Conservation (phyloP, 306 rosid genomes). For the Cicer cuneatum region DNA sequence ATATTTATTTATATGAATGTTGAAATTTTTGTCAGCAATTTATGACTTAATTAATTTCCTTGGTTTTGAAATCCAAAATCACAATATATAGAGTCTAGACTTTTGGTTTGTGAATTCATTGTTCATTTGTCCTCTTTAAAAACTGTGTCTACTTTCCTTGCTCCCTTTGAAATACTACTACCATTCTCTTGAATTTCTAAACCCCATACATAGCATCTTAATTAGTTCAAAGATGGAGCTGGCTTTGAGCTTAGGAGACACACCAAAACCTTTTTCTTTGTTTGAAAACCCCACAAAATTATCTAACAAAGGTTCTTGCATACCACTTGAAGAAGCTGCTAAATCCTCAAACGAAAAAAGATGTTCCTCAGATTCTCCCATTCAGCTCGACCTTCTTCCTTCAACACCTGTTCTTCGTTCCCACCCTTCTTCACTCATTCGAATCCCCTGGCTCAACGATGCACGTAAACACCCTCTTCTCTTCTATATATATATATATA, state of each 20-base stretch:
- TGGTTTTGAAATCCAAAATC: too few species aligned
- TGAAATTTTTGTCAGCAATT: too few species aligned
- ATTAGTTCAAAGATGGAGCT: constrained; percentile 60
- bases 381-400: constrained; percentile 90
- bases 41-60: too few species aligned
- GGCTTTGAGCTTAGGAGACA: constrained; percentile 80
- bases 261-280: constrained; percentile 58
- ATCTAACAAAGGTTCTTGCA: constrained; percentile 51
- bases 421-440: constrained; percentile 53
- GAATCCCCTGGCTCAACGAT: constrained; percentile 81
- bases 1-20: too few species aligned
- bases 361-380: constrained; percentile 69
- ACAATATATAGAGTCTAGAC: too few species aligned
- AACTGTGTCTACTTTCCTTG: not conserved
- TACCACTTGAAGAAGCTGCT: constrained; percentile 43
- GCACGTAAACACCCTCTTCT: constrained; percentile 50
- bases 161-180: not conserved
- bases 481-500: too few species aligned
- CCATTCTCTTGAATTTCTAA: not conserved
- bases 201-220: not conserved
- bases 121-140: not conserved
- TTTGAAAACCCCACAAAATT: constrained; percentile 52
- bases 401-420: constrained; percentile 66
- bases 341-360: constrained; percentile 40
- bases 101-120: too few species aligned